phyloP scores from a whole-genome alignment of 169 alveolate genomes.

The Cryptosporidium bovis region DNA sequence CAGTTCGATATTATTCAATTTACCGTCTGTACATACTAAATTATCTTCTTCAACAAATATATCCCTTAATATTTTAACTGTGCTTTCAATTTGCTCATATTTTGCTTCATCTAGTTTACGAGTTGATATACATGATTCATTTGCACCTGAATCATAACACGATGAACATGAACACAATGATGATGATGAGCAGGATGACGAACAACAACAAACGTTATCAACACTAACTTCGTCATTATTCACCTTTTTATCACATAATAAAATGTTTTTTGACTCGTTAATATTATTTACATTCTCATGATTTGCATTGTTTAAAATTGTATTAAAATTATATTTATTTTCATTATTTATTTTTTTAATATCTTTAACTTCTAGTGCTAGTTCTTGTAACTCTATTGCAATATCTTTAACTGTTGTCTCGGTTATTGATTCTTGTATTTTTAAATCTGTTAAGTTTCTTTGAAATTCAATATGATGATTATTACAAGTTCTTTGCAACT shows the following conservation, averaged over 20 bases:
- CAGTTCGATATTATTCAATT: conserved; percentile 4
- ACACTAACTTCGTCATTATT: conserved; percentile 15
- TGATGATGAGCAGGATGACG: conserved; percentile 19
- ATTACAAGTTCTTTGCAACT: conserved; percentile 12
- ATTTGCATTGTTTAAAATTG: not conserved
- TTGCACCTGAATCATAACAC: not conserved
- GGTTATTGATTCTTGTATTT: conserved; percentile 60
- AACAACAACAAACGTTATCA: too few species aligned
- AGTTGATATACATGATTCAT: not conserved
- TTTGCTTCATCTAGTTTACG: not conserved
- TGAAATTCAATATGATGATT: conserved; percentile 52
- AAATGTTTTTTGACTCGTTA: not conserved
- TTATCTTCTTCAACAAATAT: conserved; percentile 43
- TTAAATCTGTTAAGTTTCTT: conserved; percentile 62
- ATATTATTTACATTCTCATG: not conserved
- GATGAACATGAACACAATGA: conserved; percentile 11
- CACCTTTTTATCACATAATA: not conserved
- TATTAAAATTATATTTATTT: not conserved
- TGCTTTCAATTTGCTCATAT: not conserved
- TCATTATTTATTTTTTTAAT: not conserved
- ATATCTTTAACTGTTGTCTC: conserved; percentile 68
- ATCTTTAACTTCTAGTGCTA: conserved; percentile 39
- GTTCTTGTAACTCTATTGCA: conserved; percentile 38
- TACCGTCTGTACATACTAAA: conserved; percentile 14
- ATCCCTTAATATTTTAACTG: conserved; percentile 9